Evolutionary conservation across 2,329 filamentous ascomycete species (phyloP).

Genomic region (Neodidymelliopsis sp.): DNA sequence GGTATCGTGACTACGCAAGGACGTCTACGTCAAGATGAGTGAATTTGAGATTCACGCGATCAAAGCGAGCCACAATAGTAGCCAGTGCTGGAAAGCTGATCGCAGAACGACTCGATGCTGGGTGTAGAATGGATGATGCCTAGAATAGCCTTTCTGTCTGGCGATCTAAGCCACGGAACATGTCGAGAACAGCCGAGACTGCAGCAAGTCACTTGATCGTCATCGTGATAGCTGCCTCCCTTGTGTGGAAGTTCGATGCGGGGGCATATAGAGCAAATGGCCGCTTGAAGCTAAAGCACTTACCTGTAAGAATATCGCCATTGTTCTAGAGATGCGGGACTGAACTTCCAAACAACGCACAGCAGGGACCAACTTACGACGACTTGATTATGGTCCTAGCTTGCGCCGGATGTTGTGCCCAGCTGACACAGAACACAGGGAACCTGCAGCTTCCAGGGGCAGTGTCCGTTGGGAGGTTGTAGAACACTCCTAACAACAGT

Average conservation of each 20-base stretch:
- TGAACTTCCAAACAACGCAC: constrained; percentile 18
- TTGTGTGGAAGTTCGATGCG: constrained; percentile 8
- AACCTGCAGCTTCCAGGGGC: constrained; percentile 42
- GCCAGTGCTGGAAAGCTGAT: no score
- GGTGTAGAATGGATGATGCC: background rate
- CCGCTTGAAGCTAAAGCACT: constrained; percentile 17
- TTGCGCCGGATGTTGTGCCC: constrained; percentile 37
- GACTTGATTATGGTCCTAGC: no score
- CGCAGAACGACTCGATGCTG: no score
- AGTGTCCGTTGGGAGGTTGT: constrained; percentile 9
- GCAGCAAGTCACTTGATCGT: constrained; percentile 6
- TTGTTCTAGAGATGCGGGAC: constrained; percentile 18
- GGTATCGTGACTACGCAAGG: constrained; percentile 4
- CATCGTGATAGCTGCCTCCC: constrained; percentile 1
- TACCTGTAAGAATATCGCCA: constrained; percentile 11
- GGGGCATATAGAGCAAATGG: background rate
- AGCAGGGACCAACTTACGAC: constrained; percentile 30
- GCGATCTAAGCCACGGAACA: background rate
- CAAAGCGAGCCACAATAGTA: constrained; percentile 2
- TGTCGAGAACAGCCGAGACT: constrained; percentile 4
- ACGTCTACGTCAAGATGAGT: background rate
- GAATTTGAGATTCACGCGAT: background rate
- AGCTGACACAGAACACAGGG: constrained; percentile 46
- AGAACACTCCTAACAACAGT: constrained; percentile 8
- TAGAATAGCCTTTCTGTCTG: background rate